Conservation (phyloP, 106 monocot genomes). For the Phalaenopsis aphrodite region DNA sequence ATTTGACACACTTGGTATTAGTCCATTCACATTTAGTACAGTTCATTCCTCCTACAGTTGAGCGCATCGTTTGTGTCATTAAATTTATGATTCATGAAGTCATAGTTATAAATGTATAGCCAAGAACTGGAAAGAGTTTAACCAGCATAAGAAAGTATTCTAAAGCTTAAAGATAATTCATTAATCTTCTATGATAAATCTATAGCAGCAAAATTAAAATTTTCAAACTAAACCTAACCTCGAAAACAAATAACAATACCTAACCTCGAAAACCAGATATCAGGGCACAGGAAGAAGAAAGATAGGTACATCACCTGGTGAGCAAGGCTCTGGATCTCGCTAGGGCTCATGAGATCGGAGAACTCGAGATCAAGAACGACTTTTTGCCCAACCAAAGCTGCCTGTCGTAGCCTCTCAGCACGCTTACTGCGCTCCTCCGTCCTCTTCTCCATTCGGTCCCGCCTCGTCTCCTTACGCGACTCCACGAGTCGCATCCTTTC, state of each 20-base stretch:
- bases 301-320: slow-evolving; percentile 54
- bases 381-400: slow-evolving; percentile 49
- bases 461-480: slow-evolving; percentile 28
- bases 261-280: neutral
- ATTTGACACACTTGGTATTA: no score
- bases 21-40: no score
- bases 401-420: slow-evolving; percentile 32
- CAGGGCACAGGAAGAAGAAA: neutral
- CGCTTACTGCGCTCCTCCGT: slow-evolving; percentile 41
- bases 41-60: no score
- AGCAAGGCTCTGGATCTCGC: slow-evolving; percentile 73
- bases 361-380: slow-evolving; percentile 74
- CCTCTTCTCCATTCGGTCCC: slow-evolving; percentile 46
- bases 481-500: slow-evolving; percentile 42
- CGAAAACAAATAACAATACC: neutral
- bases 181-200: no score
- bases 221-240: no score
- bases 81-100: no score
- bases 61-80: no score
- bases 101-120: no score
- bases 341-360: slow-evolving; percentile 50
- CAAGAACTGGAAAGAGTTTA: no score
- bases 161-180: no score
- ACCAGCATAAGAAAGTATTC: no score
- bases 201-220: no score